Percentiles rank a stretch among this genome's conserved stretches.
Conservation (phyloP, 2,329 filamentous ascomycete genomes). For the Trichophyton schoenleinii region DNA sequence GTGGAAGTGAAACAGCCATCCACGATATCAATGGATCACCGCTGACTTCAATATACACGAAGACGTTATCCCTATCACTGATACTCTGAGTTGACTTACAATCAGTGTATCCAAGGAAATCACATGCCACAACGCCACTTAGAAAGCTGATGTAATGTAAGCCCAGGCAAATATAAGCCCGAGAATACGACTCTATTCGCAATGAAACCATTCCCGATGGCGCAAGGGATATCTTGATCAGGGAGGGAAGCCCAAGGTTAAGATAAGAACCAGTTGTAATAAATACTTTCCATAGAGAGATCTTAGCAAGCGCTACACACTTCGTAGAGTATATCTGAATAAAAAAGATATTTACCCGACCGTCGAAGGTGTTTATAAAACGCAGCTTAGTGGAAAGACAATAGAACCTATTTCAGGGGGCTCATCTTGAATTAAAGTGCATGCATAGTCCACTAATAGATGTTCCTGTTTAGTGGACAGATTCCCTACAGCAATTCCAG, state of each 20-base stretch:
- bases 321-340: too few relatives aligned
- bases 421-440: too few relatives aligned
- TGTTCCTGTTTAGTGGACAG: neutral
- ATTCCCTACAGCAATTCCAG: neutral
- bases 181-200: constrained; percentile 8
- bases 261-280: too few relatives aligned
- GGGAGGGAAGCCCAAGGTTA: too few relatives aligned
- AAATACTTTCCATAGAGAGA: too few relatives aligned
- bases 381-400: too few relatives aligned
- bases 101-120: constrained; percentile 4
- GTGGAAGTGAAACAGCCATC: constrained; percentile 10
- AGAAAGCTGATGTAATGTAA: constrained; percentile 9
- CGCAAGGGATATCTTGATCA: too few relatives aligned
- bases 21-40: constrained; percentile 11
- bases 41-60: constrained; percentile 7
- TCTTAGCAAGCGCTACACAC: too few relatives aligned
- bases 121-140: constrained; percentile 9
- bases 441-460: neutral
- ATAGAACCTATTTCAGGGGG: too few relatives aligned
- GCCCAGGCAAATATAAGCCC: constrained; percentile 11
- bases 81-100: neutral
- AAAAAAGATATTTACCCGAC: too few relatives aligned
- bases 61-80: neutral
- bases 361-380: too few relatives aligned
- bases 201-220: constrained; percentile 8